Evolutionary conservation across 805 yeast genomes (phyloP).

Genomic region (Suhomyces canberraensis): DNA sequence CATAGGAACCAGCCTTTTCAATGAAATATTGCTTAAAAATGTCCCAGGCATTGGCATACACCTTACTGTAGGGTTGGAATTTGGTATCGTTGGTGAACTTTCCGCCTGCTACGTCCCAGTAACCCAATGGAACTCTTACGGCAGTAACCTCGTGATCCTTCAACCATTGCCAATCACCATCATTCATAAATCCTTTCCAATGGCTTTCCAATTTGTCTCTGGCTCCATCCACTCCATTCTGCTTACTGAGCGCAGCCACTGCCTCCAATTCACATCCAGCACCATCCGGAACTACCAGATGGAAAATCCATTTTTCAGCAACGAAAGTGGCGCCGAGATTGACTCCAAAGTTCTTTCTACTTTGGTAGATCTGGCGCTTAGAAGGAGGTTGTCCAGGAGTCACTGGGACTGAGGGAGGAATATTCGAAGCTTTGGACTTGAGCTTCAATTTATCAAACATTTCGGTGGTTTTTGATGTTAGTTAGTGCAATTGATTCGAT

Average conservation of each 20-base stretch:
- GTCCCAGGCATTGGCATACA: slow-evolving; percentile 73
- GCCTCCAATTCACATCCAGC: slow-evolving; percentile 75
- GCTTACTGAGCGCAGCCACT: slow-evolving; percentile 45
- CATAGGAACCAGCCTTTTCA: slow-evolving; percentile 53
- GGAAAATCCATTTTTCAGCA: slow-evolving; percentile 75
- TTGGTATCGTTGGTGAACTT: slow-evolving; percentile 55
- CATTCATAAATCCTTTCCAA: slow-evolving; percentile 60
- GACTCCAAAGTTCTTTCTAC: slow-evolving; percentile 72
- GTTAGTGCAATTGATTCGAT: too few relatives aligned
- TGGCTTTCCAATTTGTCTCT: slow-evolving; percentile 54
- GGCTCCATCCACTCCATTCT: slow-evolving; percentile 54
- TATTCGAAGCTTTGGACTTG: slow-evolving; percentile 23
- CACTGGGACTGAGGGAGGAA: slow-evolving; percentile 27
- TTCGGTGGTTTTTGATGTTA: too few relatives aligned
- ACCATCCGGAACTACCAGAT: slow-evolving; percentile 54
- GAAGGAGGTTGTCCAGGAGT: slow-evolving; percentile 34
- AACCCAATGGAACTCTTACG: slow-evolving; percentile 85
- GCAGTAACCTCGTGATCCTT: slow-evolving; percentile 66
- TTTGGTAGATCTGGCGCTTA: slow-evolving; percentile 50
- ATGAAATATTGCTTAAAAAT: slow-evolving; percentile 51
- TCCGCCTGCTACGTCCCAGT: slow-evolving; percentile 80
- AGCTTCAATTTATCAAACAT: slow-evolving; percentile 35
- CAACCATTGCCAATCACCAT: slow-evolving; percentile 80
- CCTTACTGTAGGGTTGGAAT: slow-evolving; percentile 40
- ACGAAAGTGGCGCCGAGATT: slow-evolving; percentile 82